Evolutionary conservation across 2,329 filamentous ascomycete species (phyloP), one percentile per base, ranked within the genome.

Genomic region (Hymenoscyphus infarciens): DNA sequence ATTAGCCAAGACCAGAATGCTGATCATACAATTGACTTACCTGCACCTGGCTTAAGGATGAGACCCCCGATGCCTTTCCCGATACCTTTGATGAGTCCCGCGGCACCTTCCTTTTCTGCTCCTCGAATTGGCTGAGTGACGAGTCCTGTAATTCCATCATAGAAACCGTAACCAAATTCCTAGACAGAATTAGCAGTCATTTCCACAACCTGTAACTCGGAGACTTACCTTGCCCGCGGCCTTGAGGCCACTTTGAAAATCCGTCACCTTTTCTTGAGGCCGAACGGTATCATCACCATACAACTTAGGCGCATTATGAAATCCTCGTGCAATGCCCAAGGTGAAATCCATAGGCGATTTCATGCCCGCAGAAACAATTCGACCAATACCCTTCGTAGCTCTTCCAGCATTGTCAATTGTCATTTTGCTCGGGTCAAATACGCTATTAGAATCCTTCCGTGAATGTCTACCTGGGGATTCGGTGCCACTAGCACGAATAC

Each of bases 291-390:
- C 86, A 70, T 96, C 92, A 52, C 92, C 90, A 72, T 97, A 97
- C 0, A 97, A 79, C 68, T 85, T 88, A 0, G 93, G 92, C 5
- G 90, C 88, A 70, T 97, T 97, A 72, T 94, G 89, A 73, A 97
- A 96, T 0, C 93, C 93, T 74, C 89, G 90, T 0, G 92, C 89
- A 42, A 97, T 77, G 0, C 90, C 90, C 52, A 97, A 77, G 49
- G 90, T 91, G 66, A 97, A 89, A 73, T 96, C 91, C 82, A 95
- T 88, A 0, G 92, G 93, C 1, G 88, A 88, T 69, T 90, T 91
- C 63, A 94, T 80, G 5, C 90, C 85, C n/a, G 89, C 87, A 11
- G 83, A 83, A 5, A 93, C 85, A 56, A 95, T 88, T n/a, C 87
- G 84, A 25, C 85, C 83, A 39, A 92, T 82, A 1, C 88, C 86